Evolutionary conservation across 73 alveolate genomes (phyloP), one percentile per base, ranked within the genome.

Genomic region (Effrenium voratum): DNA sequence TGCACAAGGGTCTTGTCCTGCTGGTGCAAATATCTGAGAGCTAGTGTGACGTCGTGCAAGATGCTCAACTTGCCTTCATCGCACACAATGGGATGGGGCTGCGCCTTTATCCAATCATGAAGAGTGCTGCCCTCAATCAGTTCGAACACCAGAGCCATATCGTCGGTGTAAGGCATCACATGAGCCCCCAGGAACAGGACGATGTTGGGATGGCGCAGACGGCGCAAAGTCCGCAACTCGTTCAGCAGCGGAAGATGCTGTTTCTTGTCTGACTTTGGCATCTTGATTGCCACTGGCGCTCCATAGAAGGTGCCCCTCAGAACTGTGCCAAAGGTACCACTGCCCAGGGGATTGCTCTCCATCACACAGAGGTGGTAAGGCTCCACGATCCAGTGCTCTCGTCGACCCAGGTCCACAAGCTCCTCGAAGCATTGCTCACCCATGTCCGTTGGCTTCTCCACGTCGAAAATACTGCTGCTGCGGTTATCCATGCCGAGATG

Each of bases 161-260:
- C 97, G 43, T 90, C 68, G 43, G 97, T 63, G 34, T 86, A 68
- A 1, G 88, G 75, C 97, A 70, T 55, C 38, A 92, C 98, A 28
- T 92, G 91, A 8, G 98, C 98, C 5, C 91, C 98, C 55, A 75
- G 66, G 91, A 92, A 92, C 43, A 92, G 92, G 44, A 92, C 98
- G 66, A 92, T 92, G 84, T 92, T 92, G 70, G 98, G 98, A 50
- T 92, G 98, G 15, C 98, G 98, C 88, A 92, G 52, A 12, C 98
- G 98, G 2, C 98, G 90, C 40, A 92, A 40, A 10, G 91, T 55
- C 30, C 98, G 98, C n/a, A 92, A 82, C 98, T 92, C 98, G 91
- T 92, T 92, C 63, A 92, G 91, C 46, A 92, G 91, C 49, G 98
- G 97, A 55, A 34, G 80, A 86, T 90, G 97, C 55, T 90, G 88